Conservation (phyloP, 164 flowering plant species). For the Stephania cephalantha region DNA sequence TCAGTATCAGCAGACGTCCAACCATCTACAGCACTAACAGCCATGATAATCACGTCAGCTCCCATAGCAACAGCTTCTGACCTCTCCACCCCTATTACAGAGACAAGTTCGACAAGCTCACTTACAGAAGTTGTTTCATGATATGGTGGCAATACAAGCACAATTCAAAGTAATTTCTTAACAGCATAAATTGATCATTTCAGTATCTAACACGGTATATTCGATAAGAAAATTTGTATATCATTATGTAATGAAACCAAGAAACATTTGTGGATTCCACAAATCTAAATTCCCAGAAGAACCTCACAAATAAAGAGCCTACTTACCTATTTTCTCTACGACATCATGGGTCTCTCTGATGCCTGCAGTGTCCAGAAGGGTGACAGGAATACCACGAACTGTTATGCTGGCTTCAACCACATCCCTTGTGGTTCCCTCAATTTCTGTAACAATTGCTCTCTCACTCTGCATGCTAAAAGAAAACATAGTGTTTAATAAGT, state of each 20-base stretch:
- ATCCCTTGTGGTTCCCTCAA: slow-evolving; percentile 97
- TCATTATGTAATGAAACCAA: not conserved
- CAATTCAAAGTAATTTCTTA: not conserved
- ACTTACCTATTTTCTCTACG: slow-evolving; percentile 90
- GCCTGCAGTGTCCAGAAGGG: slow-evolving; percentile 97
- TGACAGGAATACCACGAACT: slow-evolving; percentile 77
- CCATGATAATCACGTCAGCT: slow-evolving; percentile 85
- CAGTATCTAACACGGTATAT: not conserved
- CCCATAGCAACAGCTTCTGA: slow-evolving; percentile 89
- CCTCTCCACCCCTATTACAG: slow-evolving; percentile 77
- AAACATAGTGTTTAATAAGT: slow-evolving; percentile 25
- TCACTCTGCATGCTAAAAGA: slow-evolving; percentile 92
- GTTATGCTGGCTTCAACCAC: slow-evolving; percentile 79
- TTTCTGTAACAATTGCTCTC: slow-evolving; percentile 91
- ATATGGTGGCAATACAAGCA: not conserved
- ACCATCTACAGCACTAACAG: slow-evolving; percentile 83
- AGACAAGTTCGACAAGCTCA: not conserved
- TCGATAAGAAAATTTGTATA: not conserved
- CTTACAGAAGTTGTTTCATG: not conserved
- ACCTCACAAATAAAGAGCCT: slow-evolving; percentile 5
- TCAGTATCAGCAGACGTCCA: slow-evolving; percentile 79
- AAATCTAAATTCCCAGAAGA: not conserved
- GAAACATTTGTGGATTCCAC: not conserved
- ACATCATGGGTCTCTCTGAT: slow-evolving; percentile 83
- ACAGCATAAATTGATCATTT: not conserved